A percentile compares a stretch with the other conserved stretches of the same genome.
These are phyloP conservation scores for Penicillium decumbens DNA, from an alignment of 2,329 filamentous ascomycete species.

Conservation along the genomic window DNA sequence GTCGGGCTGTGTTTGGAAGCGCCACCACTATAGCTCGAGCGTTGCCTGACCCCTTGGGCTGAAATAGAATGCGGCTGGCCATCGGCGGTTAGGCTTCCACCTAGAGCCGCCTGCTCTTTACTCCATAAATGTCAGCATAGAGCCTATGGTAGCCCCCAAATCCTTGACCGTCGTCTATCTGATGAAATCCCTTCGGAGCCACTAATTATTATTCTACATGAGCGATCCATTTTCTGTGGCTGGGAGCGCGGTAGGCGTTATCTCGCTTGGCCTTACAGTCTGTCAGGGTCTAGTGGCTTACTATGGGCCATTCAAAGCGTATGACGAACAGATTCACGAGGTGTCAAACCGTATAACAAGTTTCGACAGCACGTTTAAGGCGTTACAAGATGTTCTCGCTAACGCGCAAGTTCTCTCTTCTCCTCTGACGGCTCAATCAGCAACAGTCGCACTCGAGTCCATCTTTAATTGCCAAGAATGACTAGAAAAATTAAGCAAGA, in stretches of 20 bases:
- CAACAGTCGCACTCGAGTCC: conserved; percentile 3
- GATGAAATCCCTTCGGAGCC: no score
- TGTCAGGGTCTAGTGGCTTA: conserved; percentile 11
- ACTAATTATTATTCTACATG: background rate
- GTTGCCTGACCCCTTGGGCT: no score
- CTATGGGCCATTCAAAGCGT: conserved; percentile 11
- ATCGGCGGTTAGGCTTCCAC: no score
- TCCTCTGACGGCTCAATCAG: conserved; percentile 4
- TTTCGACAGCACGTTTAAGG: conserved; percentile 6
- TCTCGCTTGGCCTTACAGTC: conserved; percentile 8
- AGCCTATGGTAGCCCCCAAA: no score
- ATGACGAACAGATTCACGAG: conserved; percentile 7
- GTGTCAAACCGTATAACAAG: conserved; percentile 1
- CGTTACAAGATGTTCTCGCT: conserved; percentile 3
- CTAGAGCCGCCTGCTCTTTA: no score
- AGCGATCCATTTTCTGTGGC: conserved; percentile 1
- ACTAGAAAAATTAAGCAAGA: conserved; percentile 1
- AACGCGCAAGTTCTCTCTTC: background rate
- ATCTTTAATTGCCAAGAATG: conserved; percentile 6
- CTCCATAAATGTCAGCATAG: no score
- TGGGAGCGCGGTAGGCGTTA: conserved; percentile 9
- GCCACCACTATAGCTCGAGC: no score
- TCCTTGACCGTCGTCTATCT: no score
- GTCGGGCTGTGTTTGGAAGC: no score
- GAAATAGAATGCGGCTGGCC: no score